These are phyloP conservation scores for Rhizophora apiculata DNA, from an alignment of 345 rosid species.

Conservation along the genomic window DNA sequence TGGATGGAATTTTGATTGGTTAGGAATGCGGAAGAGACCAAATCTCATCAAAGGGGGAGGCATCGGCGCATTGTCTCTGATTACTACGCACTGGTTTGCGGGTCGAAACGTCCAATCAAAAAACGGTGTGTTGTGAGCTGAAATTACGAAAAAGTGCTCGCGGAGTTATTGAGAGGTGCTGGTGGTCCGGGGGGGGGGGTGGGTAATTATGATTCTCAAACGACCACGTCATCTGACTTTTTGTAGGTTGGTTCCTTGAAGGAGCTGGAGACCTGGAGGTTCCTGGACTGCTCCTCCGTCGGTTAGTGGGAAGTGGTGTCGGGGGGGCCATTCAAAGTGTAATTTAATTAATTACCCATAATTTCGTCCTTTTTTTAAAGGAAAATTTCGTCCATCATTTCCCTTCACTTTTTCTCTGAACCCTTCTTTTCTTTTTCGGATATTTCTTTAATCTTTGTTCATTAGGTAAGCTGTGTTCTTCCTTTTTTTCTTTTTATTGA, in stretches of 20 bases:
- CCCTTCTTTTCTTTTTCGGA: too few species aligned
- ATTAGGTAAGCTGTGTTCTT: too few species aligned
- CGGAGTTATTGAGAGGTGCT: too few species aligned
- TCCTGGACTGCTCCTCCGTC: constrained; percentile 2
- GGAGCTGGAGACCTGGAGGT: background rate
- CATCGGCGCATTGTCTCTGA: background rate
- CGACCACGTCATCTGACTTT: constrained; percentile 9
- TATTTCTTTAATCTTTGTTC: too few species aligned
- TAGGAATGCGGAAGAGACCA: background rate
- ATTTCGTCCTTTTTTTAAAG: background rate
- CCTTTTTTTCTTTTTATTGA: too few species aligned
- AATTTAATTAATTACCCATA: background rate
- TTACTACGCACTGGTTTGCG: background rate
- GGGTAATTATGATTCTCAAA: too few species aligned
- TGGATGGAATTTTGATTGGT: constrained; percentile 19
- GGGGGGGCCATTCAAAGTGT: too few species aligned
- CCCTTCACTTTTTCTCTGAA: too few species aligned
- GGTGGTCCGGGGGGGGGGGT: too few species aligned
- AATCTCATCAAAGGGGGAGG: background rate
- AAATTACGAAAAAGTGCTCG: too few species aligned
- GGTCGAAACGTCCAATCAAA: background rate
- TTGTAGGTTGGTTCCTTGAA: background rate
- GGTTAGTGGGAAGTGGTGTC: constrained; percentile 4
- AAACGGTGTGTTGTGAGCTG: too few species aligned
- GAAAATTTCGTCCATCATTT: background rate